Evolutionary conservation across 176 grass and related monocot genomes (phyloP), one percentile per base, ranked within the genome.

Genomic region (Chrysopogon serrulatus): DNA sequence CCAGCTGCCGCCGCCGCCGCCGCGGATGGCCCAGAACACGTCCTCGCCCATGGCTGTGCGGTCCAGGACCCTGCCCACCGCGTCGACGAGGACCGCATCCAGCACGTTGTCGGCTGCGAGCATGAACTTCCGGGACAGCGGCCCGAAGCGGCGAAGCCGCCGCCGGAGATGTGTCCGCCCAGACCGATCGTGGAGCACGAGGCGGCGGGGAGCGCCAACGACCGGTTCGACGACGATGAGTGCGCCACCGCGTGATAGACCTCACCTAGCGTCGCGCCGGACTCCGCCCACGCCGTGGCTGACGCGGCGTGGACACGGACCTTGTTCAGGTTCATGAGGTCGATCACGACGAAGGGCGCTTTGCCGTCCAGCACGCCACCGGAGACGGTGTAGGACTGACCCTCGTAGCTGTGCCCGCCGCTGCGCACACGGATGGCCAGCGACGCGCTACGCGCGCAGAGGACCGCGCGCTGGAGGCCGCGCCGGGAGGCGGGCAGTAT

Each of bases 1-100:
- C 86, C 83, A 97, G 80, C 92, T 92, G 32, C 95, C 95, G 0
- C 95, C 95, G 0, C 92, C 95, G 28, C 95, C 95, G 6, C 92
- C 92, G 0, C 92, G 70, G 43, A 94, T 83, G 0, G 92, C 95
- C 95, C 92, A 97, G 28, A 97, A 97, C 28, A 90, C 73, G 66
- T 97, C 92, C 16, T 76, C 80, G 19, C 71, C 86, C 92, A 97
- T 92, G 1, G 82, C 34, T 0, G 3, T 41, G 7, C 90, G 74
- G 59, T 18, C 0, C 89, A n/a, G n/a, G n/a, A n/a, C n/a, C n/a
- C n/a, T n/a, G n/a, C n/a, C n/a, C n/a, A n/a, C n/a, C n/a, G n/a
- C 92, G 4, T 64, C 84, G 34, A 97, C 36, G 8, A 92, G 33
- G 49, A 89, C 31, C 0, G 79, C 76, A 32, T 97, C 92, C 24